Conservation (phyloP, 192 early-diverging fungal species). For the Backusella westeae region DNA sequence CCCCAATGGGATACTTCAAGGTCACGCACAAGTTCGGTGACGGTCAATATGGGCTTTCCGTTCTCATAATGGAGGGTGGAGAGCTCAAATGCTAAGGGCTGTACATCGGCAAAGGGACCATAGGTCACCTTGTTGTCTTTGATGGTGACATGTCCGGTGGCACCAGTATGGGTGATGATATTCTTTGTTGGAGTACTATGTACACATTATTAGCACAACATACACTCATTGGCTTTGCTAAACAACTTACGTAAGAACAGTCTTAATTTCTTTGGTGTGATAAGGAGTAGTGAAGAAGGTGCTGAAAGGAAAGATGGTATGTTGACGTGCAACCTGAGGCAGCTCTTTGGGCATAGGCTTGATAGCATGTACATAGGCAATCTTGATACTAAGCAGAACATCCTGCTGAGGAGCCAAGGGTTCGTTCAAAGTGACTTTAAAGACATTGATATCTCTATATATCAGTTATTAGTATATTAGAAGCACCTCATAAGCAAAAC, state of each 20-base stretch:
- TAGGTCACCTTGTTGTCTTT: constrained; percentile 64
- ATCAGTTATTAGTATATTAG: no score
- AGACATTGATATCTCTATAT: constrained; percentile 38
- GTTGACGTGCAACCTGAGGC: constrained; percentile 67
- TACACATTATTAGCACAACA: no score
- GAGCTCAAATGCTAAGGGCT: constrained; percentile 33
- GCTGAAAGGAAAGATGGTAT: constrained; percentile 59
- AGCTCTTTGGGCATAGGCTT: constrained; percentile 53
- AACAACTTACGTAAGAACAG: constrained; percentile 66
- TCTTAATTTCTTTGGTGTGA: constrained; percentile 69
- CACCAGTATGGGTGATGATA: constrained; percentile 41
- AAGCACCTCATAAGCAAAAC: no score
- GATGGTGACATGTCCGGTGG: constrained; percentile 34
- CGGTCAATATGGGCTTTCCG: constrained; percentile 54
- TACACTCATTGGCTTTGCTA: no score
- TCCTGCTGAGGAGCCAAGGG: constrained; percentile 58
- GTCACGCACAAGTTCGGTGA: constrained; percentile 60
- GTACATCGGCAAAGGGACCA: constrained; percentile 64
- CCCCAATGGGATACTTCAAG: constrained; percentile 86
- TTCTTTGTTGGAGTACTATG: constrained; percentile 34
- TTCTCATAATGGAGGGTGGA: constrained; percentile 69
- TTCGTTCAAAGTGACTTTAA: constrained; percentile 44
- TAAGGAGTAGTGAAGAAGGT: constrained; percentile 68
- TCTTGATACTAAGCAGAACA: constrained; percentile 55
- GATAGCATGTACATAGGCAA: constrained; percentile 42